Evolutionary conservation across 371 early-diverging fungal genomes (phyloP), one percentile per base, ranked within the genome.

Genomic region (Mortierella sp.): DNA sequence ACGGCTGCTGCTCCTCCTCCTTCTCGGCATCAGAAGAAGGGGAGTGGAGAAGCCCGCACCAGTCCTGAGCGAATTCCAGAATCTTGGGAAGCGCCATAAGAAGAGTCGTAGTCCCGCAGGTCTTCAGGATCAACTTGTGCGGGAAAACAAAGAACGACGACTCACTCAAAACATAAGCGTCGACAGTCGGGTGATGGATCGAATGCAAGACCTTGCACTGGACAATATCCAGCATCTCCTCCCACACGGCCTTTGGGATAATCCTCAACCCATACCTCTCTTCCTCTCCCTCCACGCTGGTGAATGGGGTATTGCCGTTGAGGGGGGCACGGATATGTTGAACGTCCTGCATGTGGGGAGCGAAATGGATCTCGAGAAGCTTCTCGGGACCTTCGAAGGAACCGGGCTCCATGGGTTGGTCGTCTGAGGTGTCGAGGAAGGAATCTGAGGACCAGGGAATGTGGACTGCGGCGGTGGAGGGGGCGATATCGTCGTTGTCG

Each of bases 51-150:
- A 68, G 68, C 18, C 68, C 43, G 18, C 68, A 68, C 68, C 68
- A 68, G 18, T 38, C 24, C 38, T 68, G 68, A 4, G 68, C 68
- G 10, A 68, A 41, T 10, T 68, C 68, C 21, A 68, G 68, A 35
- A 41, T 68, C 68, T 68, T 68, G 68, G 68, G 68, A 10, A 68
- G 68, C 24, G 68, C 68, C 68, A 68, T 68, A 10, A 68, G 43
- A 4, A 68, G 24, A 7, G 68, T 68, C 2, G 68, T 68, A 10
- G 68, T 68, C 0, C 68, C 68, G 24, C 68, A 68, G 24, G 68
- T 68, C 68, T 68, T 68, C 8, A 68, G 68, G 41, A 68, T 68
- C 68, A 68, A 68, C 43, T 68, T 68, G 68, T 68, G 68, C 1
- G 68, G 68, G 24, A 68, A 68, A 10, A 68, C 68, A 68, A 68